phyloP scores from a whole-genome alignment of 2,329 filamentous ascomycete genomes.

The Aspergillus sojae region DNA sequence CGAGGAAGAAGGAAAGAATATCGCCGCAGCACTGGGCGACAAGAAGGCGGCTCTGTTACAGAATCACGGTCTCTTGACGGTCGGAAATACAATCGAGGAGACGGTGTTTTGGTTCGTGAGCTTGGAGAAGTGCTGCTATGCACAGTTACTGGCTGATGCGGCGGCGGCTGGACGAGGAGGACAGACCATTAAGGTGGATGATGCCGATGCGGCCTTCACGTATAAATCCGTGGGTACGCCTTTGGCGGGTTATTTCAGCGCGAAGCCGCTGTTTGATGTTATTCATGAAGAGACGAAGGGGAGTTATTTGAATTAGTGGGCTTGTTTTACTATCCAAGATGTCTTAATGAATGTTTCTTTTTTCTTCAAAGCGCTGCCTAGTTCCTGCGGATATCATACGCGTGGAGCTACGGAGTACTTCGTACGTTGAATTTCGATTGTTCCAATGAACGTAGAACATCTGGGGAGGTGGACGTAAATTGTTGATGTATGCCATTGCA shows the following conservation, averaged over 20 bases:
- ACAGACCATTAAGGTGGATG: constrained; percentile 66
- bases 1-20: constrained; percentile 56
- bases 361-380: too few relatives aligned
- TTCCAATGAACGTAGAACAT: too few relatives aligned
- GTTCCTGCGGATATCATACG: too few relatives aligned
- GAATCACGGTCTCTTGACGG: constrained; percentile 58
- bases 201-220: constrained; percentile 69
- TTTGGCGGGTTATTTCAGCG: constrained; percentile 69
- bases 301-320: constrained; percentile 49
- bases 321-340: background rate
- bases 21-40: constrained; percentile 51
- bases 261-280: constrained; percentile 71
- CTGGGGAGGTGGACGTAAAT: too few relatives aligned
- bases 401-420: too few relatives aligned
- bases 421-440: too few relatives aligned
- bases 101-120: constrained; percentile 56
- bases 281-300: constrained; percentile 63
- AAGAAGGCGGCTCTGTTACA: constrained; percentile 57
- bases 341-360: too few relatives aligned
- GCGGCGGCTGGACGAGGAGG: constrained; percentile 60
- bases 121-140: constrained; percentile 57
- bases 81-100: constrained; percentile 54
- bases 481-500: too few relatives aligned
- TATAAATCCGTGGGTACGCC: constrained; percentile 66
- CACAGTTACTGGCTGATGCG: constrained; percentile 57